phyloP scores from a whole-genome alignment of 345 rosid genomes.

The Pistacia atlantica region DNA sequence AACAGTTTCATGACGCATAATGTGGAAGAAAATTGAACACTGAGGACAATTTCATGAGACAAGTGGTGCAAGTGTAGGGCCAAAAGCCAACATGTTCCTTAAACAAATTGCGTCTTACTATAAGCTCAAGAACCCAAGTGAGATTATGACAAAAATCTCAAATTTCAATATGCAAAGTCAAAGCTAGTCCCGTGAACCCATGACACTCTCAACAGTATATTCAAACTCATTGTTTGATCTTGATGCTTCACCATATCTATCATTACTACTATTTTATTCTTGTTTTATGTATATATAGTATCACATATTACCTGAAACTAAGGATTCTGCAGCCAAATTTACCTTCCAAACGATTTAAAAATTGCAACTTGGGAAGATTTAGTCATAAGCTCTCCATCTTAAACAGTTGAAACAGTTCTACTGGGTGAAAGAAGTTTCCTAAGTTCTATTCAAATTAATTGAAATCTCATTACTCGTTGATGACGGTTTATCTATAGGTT shows the following conservation, averaged over 20 bases:
- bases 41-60: conserved; percentile 11
- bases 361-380: neutral
- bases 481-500: too few species aligned
- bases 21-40: neutral
- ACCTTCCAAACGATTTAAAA: neutral
- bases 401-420: too few species aligned
- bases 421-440: too few species aligned
- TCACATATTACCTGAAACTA: conserved; percentile 12
- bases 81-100: conserved; percentile 14
- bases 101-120: conserved; percentile 1
- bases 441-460: too few species aligned
- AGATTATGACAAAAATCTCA: conserved; percentile 24
- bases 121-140: conserved; percentile 31
- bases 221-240: neutral
- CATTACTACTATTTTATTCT: neutral
- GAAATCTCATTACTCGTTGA: too few species aligned
- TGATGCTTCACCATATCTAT: neutral
- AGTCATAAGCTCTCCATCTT: too few species aligned
- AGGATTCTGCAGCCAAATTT: conserved; percentile 7
- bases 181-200: conserved; percentile 34
- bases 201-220: conserved; percentile 22
- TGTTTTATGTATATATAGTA: neutral
- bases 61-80: conserved; percentile 20
- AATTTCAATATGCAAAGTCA: conserved; percentile 24
- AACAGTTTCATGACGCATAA: neutral